phyloP scores from a whole-genome alignment of 2,329 filamentous ascomycete species.

The Venturia nashicola region DNA sequence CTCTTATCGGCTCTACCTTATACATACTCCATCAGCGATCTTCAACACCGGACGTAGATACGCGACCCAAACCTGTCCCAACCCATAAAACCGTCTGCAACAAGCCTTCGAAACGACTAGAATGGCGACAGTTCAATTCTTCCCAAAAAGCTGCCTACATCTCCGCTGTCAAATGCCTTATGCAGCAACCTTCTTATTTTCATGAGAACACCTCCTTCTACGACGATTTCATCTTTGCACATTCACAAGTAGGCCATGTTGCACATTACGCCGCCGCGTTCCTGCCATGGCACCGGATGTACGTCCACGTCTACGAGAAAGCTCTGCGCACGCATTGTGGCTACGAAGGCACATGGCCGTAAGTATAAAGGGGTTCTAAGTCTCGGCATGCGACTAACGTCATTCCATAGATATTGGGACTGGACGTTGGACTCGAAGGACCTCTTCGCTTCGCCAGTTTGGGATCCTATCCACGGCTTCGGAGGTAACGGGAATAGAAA shows the following conservation, averaged over 20 bases:
- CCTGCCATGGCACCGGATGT: neutral
- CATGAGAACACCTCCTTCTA: neutral
- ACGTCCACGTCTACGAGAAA: neutral
- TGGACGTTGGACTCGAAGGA: conserved; percentile 22
- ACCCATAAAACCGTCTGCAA: neutral
- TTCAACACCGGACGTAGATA: neutral
- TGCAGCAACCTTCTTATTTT: neutral
- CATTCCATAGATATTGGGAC: conserved; percentile 21
- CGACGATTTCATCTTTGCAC: neutral
- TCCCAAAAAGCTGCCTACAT: neutral
- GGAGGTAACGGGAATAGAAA: conserved; percentile 19
- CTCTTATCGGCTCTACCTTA: neutral
- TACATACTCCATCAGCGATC: neutral
- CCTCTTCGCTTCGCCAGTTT: conserved; percentile 17
- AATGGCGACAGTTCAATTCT: neutral
- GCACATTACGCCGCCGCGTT: neutral
- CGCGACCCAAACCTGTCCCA: neutral
- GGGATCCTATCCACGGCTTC: conserved; percentile 17
- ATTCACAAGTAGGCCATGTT: neutral
- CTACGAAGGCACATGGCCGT: neutral
- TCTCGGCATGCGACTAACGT: neutral
- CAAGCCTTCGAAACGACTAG: neutral
- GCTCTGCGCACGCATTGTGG: neutral
- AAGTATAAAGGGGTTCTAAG: neutral
- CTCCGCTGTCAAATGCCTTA: neutral